phyloP scores from a whole-genome alignment of 257 asterid species.

The Solanum megistacrolobum region DNA sequence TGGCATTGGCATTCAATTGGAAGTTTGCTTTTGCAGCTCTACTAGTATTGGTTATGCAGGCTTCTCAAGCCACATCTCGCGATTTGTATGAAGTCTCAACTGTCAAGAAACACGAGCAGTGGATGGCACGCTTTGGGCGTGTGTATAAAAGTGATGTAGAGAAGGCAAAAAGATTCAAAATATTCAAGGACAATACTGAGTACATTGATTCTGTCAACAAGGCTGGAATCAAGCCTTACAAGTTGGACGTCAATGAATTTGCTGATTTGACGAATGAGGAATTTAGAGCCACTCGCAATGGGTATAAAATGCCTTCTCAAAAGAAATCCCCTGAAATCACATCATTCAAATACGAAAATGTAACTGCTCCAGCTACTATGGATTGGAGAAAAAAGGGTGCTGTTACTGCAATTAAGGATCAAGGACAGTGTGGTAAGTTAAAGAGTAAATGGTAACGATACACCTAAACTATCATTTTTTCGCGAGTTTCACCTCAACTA shows the following conservation, averaged over 20 bases:
- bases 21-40: background rate
- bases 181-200: background rate
- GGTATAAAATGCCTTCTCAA: background rate
- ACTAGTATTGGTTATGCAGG: background rate
- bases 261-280: background rate
- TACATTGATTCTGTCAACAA: background rate
- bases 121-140: background rate
- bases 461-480: too few species aligned
- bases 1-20: background rate
- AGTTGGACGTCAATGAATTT: background rate
- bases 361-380: background rate
- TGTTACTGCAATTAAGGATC: background rate
- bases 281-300: background rate
- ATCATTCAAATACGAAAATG: background rate
- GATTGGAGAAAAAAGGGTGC: background rate
- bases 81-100: background rate
- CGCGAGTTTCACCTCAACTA: too few species aligned
- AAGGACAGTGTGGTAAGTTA: background rate
- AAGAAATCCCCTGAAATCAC: background rate
- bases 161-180: background rate
- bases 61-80: background rate
- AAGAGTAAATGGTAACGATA: too few species aligned
- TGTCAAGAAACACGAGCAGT: background rate
- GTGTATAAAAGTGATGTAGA: background rate
- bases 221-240: background rate